Conservation (phyloP, 306 rosid genomes). For the Spatholobus suberectus region DNA sequence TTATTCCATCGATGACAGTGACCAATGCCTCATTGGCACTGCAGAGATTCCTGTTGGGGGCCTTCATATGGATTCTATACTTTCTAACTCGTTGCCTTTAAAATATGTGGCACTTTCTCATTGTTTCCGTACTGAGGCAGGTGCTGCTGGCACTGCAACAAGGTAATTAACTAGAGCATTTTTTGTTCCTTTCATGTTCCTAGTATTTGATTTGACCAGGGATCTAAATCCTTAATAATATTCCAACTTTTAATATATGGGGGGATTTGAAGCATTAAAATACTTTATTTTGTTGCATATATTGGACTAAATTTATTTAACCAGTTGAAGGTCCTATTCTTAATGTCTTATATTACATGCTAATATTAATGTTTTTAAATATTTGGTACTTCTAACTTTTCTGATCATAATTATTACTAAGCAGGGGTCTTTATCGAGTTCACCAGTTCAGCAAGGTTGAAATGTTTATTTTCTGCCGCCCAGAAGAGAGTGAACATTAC, state of each 20-base stretch:
- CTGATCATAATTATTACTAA: slow-evolving; percentile 33
- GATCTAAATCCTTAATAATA: neutral
- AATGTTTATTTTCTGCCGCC: slow-evolving; percentile 87
- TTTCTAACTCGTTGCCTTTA: slow-evolving; percentile 80
- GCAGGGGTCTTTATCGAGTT: slow-evolving; percentile 98
- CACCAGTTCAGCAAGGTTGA: slow-evolving; percentile 99
- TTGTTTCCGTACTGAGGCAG: slow-evolving; percentile 98
- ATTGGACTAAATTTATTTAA: neutral
- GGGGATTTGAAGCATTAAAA: neutral
- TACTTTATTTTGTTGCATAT: neutral
- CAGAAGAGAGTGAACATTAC: slow-evolving; percentile 83
- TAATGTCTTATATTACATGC: slow-evolving; percentile 1
- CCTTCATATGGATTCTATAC: slow-evolving; percentile 96
- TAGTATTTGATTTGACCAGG: slow-evolving; percentile 18
- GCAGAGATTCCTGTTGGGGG: slow-evolving; percentile 99
- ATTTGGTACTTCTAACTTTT: slow-evolving; percentile 10
- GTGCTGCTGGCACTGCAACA: slow-evolving; percentile 95
- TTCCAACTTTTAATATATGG: neutral
- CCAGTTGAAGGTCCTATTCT: neutral
- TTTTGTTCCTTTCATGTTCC: slow-evolving; percentile 20
- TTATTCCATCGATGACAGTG: slow-evolving; percentile 85
- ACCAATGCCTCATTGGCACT: slow-evolving; percentile 97
- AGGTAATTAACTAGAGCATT: slow-evolving; percentile 53
- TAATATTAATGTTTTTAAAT: slow-evolving; percentile 4
- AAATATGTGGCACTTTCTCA: slow-evolving; percentile 93